Base-by-base conservation (phyloP, 805 yeast genomes). In the Hanseniaspora lachancei region DNA sequence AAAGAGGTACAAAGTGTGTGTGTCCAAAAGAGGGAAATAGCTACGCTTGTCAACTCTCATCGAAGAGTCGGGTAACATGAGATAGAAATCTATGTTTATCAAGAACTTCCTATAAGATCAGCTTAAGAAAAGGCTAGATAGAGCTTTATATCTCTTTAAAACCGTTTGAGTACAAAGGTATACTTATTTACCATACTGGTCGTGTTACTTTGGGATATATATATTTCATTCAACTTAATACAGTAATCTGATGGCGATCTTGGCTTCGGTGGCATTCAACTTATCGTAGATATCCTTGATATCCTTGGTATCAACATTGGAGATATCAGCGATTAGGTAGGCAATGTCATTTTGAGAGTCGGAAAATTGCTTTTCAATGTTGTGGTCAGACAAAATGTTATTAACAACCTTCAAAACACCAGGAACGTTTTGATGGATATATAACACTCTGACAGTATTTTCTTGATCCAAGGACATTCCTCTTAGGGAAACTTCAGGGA, bases 371-470 rank as follows among this genome's bases (percentile, higher is more conserved):
- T 93, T 91, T 73, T 89, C 97, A 71, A 93, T 93, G 73, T 93
- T 93, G 77, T 93, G 89, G 69, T 82, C 82, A 57, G 95, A 85
- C 71, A 93, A 80, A 63, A 93, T 87, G 75, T 91, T 91, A 77
- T 93, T 93, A 66, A 93, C 98, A 43, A 96, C 88, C 70, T 88
- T 86, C 79, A 93, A 78, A 57, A 93, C 98, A 81, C 98, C 98
- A 32, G 98, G 98, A 64, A 93, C 96, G 72, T 93, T 93, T 73
- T 86, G 93, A 75, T 93, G 98, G 66, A 89, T 86, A 73, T 93
- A 93, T 64, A 93, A 77, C 43, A 93, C 96, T 75, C 98, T 86
- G 62, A 89, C 97, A 56, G 84, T 78, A 68, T 84, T 79, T 68
- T 85, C 83, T 70, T 87, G 95, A 67, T 87, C 95, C 71, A 84